Conservation (phyloP, 1,284 basidiomycete genomes). For the Fistulinella staudtii region DNA sequence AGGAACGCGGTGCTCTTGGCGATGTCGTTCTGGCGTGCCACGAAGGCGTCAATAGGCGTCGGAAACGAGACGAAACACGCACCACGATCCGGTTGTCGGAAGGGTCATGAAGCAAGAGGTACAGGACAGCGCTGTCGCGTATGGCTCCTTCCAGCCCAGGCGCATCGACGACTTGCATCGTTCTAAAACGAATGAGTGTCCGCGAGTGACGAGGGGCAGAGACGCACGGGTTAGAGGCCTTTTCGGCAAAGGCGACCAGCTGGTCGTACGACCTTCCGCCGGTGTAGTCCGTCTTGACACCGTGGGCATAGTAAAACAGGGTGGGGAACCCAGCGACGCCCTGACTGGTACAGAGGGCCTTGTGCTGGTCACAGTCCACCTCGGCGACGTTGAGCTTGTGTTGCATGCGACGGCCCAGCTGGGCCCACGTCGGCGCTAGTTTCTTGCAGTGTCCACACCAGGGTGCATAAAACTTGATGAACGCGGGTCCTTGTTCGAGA, state of each 20-base stretch:
- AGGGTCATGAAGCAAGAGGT: conserved; percentile 66
- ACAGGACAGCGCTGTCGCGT: conserved; percentile 60
- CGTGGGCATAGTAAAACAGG: conserved; percentile 60
- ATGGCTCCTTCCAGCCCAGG: conserved; percentile 52
- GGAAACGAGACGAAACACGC: conserved; percentile 19
- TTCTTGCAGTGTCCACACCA: conserved; percentile 96
- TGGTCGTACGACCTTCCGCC: conserved; percentile 66
- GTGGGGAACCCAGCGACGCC: conserved; percentile 78
- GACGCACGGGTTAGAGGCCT: conserved; percentile 60
- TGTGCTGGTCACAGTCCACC: conserved; percentile 81
- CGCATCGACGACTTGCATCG: conserved; percentile 44
- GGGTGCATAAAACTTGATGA: conserved; percentile 90
- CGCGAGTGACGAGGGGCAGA: not conserved
- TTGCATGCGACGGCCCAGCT: conserved; percentile 68
- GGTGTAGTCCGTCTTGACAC: conserved; percentile 62
- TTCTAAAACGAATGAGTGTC: conserved; percentile 28
- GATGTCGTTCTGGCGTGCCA: conserved; percentile 46
- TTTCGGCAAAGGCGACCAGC: conserved; percentile 68
- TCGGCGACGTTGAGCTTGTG: conserved; percentile 73
- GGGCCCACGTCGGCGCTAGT: conserved; percentile 74
- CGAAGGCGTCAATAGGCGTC: conserved; percentile 1
- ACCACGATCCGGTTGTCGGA: conserved; percentile 43
- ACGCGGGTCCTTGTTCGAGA: conserved; percentile 60
- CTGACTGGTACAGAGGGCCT: conserved; percentile 59
- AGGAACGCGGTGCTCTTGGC: conserved; percentile 52